Conservation (phyloP, 2,329 filamentous ascomycete species). For the Leptographium lundbergii region DNA sequence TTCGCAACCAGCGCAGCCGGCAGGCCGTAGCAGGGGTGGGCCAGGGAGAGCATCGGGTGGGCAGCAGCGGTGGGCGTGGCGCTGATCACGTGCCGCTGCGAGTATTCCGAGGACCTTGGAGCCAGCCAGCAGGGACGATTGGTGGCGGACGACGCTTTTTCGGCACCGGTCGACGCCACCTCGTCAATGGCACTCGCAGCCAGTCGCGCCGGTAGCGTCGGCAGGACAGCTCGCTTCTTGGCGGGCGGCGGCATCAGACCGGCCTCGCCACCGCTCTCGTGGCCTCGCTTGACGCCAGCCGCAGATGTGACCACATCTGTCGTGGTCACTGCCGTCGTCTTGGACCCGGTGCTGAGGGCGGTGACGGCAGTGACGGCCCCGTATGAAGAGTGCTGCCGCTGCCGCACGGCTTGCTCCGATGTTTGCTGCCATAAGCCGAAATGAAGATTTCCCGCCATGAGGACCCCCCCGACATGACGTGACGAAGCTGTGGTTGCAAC, state of each 20-base stretch:
- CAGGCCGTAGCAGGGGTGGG: constrained; percentile 50
- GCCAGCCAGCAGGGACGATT: constrained; percentile 19
- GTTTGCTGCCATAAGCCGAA: constrained; percentile 11
- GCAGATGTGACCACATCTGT: neutral
- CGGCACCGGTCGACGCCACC: neutral
- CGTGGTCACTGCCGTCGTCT: neutral
- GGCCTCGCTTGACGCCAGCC: constrained; percentile 5
- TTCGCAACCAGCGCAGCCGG: constrained; percentile 49
- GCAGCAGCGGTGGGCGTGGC: constrained; percentile 39
- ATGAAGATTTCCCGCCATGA: constrained; percentile 7
- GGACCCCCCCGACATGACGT: neutral
- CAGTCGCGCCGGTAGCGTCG: constrained; percentile 11
- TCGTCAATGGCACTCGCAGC: constrained; percentile 14
- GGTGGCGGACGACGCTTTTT: no score
- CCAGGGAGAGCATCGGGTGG: constrained; percentile 47
- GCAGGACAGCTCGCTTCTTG: constrained; percentile 1
- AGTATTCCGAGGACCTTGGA: constrained; percentile 39
- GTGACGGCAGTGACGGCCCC: neutral
- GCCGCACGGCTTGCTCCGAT: constrained; percentile 8
- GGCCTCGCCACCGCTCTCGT: neutral
- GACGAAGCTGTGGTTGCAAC: neutral
- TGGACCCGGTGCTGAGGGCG: neutral
- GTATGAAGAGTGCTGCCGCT: neutral
- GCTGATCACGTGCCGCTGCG: constrained; percentile 38
- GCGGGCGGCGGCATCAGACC: neutral